A percentile compares a stretch with the other conserved stretches of the same genome.
Evolutionary conservation across 208 protist species (phyloP).

Genomic region (Giardia duodenalis): DNA sequence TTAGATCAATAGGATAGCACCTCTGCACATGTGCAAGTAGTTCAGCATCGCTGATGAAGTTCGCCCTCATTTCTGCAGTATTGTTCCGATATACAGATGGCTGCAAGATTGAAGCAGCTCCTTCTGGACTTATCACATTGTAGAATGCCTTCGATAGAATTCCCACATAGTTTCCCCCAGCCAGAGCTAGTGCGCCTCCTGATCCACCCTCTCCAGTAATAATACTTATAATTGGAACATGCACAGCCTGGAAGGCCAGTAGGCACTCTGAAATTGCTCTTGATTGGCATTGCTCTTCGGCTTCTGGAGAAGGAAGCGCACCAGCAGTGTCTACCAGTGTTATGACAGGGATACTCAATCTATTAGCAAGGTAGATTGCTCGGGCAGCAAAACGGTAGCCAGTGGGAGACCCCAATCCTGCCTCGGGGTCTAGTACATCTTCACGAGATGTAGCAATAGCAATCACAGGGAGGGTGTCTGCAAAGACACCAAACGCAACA

Average conservation of each 20-base stretch:
- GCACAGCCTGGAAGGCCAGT: not conserved
- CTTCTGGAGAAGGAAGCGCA: constrained; percentile 9
- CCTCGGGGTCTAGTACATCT: not conserved
- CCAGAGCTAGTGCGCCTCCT: constrained; percentile 45
- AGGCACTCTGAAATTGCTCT: constrained; percentile 8
- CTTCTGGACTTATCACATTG: constrained; percentile 48
- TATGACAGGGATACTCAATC: not conserved
- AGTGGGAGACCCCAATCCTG: constrained; percentile 12
- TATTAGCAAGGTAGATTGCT: not conserved
- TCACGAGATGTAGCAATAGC: not conserved
- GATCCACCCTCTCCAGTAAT: constrained; percentile 48
- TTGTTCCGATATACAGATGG: constrained; percentile 40
- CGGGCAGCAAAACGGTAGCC: not conserved
- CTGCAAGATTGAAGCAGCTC: constrained; percentile 42
- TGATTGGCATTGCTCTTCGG: constrained; percentile 7
- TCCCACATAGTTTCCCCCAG: constrained; percentile 45
- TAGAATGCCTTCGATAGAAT: constrained; percentile 43
- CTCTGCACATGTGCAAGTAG: constrained; percentile 34
- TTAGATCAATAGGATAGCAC: constrained; percentile 40
- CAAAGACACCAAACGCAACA: not conserved
- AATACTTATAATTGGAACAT: constrained; percentile 34
- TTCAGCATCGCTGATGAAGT: constrained; percentile 39
- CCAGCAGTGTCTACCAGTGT: constrained; percentile 24
- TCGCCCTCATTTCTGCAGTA: constrained; percentile 34
- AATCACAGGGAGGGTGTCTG: not conserved